Percentiles rank a stretch among this genome's conserved stretches.
These are phyloP conservation scores for Dactylis glomerata DNA, from an alignment of 176 grass and related monocot species.

Conservation along the genomic window DNA sequence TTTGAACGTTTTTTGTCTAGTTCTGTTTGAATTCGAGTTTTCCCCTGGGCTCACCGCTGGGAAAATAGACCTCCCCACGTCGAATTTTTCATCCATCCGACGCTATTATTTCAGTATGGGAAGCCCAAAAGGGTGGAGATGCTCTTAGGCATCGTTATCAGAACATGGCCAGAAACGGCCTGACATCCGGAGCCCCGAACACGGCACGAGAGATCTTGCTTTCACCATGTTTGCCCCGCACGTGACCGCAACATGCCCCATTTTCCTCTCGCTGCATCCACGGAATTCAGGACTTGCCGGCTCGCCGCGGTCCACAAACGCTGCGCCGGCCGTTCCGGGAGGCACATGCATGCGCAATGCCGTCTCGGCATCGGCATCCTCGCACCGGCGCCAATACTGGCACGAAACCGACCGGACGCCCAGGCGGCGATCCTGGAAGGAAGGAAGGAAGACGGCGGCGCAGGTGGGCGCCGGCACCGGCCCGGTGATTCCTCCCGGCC, in stretches of 20 bases:
- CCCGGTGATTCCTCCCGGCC: background rate
- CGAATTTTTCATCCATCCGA: no score
- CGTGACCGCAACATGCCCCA: constrained; percentile 24
- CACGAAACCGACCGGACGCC: constrained; percentile 10
- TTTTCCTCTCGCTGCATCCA: background rate
- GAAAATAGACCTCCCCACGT: no score
- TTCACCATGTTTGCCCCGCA: background rate
- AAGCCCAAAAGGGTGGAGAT: no score
- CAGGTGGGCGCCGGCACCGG: background rate
- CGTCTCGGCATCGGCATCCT: background rate
- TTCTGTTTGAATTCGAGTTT: no score
- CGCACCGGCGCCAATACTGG: constrained; percentile 8
- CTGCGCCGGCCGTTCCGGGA: constrained; percentile 6
- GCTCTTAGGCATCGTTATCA: constrained; percentile 30
- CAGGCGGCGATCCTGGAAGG: background rate
- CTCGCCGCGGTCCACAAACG: background rate
- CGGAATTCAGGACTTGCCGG: background rate
- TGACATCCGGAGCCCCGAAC: background rate
- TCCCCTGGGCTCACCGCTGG: no score
- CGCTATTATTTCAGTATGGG: no score
- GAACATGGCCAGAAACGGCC: constrained; percentile 13
- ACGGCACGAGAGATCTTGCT: constrained; percentile 15
- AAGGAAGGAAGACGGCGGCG: background rate
- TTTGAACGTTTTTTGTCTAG: no score
- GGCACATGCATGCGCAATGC: background rate